These are phyloP conservation scores for Rosellinia necatrix DNA, from an alignment of 2,329 filamentous ascomycete species.

Conservation along the genomic window DNA sequence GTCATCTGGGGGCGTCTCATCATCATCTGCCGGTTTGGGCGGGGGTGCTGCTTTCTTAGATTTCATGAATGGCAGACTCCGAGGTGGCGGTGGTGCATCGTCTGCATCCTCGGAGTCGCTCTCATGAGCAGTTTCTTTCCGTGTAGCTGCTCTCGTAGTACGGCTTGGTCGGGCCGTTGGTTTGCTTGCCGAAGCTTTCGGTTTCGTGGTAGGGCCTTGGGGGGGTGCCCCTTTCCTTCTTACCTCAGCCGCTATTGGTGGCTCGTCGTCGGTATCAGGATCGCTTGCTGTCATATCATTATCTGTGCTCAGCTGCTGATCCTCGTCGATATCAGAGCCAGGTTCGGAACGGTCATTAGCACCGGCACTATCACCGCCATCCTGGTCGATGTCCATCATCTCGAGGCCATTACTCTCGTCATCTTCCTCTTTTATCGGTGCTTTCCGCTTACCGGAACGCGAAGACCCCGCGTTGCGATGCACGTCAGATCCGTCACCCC, in stretches of 20 bases:
- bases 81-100: conserved; percentile 36
- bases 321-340: conserved; percentile 45
- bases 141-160: conserved; percentile 15
- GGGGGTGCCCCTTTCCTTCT: conserved; percentile 11
- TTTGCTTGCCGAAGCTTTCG: conserved; percentile 24
- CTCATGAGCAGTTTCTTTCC: conserved; percentile 10
- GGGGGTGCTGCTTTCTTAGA: conserved; percentile 40
- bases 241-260: conserved; percentile 22
- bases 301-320: conserved; percentile 45
- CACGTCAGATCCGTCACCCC: conserved; percentile 26
- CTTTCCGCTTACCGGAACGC: conserved; percentile 57
- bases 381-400: conserved; percentile 54
- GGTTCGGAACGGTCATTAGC: conserved; percentile 27
- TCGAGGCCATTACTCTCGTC: conserved; percentile 51
- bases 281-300: conserved; percentile 49
- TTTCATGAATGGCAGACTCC: conserved; percentile 50
- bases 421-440: conserved; percentile 40
- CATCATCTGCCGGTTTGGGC: conserved; percentile 41
- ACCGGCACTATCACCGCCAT: conserved; percentile 29
- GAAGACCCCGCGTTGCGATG: conserved; percentile 44
- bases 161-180: conserved; percentile 10
- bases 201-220: conserved; percentile 15
- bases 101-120: conserved; percentile 30
- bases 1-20: conserved; percentile 61
- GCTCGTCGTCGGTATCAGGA: conserved; percentile 44